Base-by-base conservation (phyloP, 352 stramenopile species). In the Pythium biforme region DNA sequence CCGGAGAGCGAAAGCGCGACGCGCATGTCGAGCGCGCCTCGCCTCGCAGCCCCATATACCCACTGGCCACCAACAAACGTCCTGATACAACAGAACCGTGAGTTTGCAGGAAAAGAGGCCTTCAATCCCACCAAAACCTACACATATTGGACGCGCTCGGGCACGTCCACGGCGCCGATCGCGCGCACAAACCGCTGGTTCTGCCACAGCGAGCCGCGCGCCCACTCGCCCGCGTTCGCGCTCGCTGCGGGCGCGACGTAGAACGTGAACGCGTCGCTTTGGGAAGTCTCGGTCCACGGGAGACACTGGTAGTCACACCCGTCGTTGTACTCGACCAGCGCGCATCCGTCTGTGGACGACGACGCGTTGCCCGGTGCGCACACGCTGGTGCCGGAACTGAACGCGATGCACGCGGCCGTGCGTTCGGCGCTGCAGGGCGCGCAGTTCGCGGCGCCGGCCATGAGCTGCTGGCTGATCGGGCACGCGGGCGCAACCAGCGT, bases 241-340 rank as follows among this genome's bases (percentile, higher is more conserved):
- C 31, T 41, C 4, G 29, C 25, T 2, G 29, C 19, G 8, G 45
- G 34, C 31, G 56, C 47, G 23, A 63, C 23, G 26, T 27, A 64
- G 14, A 64, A 56, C 33, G 46, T 41, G 9, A 64, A 64, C 27
- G 34, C 34, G 27, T 54, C 55, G 15, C 6, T 43, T 7, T 48
- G 14, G 27, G 47, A 6, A 5, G 45, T 34, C 5, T 48, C 20
- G n/a, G 22, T 25, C 47, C 34, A 56, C 7, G 20, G 29, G 37
- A 64, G 39, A 22, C 56, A 64, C 56, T 64, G 45, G 37, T 51
- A 64, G 15, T 41, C 6, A 40, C 56, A 64, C 3, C 12, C 37
- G 37, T 43, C 23, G 29, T 14, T 17, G 6, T 14, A 20, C 22
- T 41, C 23, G 10, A 40, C 3, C 22, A 64, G 34, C 31, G 56